Conservation (phyloP, 2,329 filamentous ascomycete genomes). For the Botrytis pseudocinerea region DNA sequence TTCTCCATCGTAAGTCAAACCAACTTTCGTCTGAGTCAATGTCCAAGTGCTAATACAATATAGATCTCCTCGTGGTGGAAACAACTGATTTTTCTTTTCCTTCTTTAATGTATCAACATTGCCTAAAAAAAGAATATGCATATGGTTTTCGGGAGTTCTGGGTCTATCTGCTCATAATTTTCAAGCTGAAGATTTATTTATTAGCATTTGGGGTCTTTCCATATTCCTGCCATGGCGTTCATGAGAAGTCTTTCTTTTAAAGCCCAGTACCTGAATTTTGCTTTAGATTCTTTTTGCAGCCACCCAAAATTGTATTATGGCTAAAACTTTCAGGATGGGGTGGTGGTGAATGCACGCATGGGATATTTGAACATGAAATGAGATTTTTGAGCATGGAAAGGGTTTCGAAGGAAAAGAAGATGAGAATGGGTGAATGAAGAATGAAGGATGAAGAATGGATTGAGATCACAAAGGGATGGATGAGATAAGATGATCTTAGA, state of each 20-base stretch:
- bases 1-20: conserved; percentile 34
- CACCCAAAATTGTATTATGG: conserved; percentile 29
- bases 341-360: conserved; percentile 6
- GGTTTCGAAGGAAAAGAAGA: background rate
- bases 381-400: conserved; percentile 14
- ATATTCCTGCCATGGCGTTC: conserved; percentile 20
- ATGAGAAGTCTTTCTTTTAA: conserved; percentile 21
- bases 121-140: conserved; percentile 29
- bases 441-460: conserved; percentile 1
- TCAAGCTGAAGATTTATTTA: conserved; percentile 23
- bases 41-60: conserved; percentile 21
- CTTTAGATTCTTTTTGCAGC: conserved; percentile 22
- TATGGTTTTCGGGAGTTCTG: conserved; percentile 23
- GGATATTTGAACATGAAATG: conserved; percentile 6
- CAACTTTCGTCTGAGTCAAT: background rate
- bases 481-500: conserved; percentile 23
- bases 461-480: conserved; percentile 18
- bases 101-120: conserved; percentile 38
- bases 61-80: conserved; percentile 35
- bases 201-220: conserved; percentile 25
- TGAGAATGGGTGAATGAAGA: conserved; percentile 6
- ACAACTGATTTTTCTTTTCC: conserved; percentile 23
- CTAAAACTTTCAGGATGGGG: conserved; percentile 21
- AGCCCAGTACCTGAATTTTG: background rate
- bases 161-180: conserved; percentile 20